Percentiles rank a stretch among this genome's conserved stretches.
phyloP scores from a whole-genome alignment of 768 basidiomycete species.

The Mrakia frigida region DNA sequence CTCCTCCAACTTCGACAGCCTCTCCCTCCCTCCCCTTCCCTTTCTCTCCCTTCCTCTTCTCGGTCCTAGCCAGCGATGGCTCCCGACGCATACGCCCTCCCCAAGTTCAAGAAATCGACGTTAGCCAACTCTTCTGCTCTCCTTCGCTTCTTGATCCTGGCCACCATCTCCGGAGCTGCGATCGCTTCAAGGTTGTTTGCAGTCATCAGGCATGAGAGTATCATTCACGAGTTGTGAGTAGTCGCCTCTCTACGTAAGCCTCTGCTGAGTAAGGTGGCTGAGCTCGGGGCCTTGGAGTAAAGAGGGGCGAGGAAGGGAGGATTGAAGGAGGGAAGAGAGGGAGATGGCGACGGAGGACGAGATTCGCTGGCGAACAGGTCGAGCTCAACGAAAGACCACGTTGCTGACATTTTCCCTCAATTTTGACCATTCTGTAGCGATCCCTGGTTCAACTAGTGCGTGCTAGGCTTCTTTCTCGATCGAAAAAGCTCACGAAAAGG shows the following conservation, averaged over 20 bases:
- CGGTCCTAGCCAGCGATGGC: slow-evolving; percentile 14
- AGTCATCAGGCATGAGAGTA: slow-evolving; percentile 96
- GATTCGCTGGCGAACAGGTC: slow-evolving; percentile 7
- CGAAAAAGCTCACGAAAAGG: background rate
- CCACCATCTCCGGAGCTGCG: slow-evolving; percentile 86
- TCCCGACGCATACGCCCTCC: slow-evolving; percentile 40
- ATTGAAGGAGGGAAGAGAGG: background rate
- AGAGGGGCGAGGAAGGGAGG: background rate
- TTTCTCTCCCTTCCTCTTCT: background rate
- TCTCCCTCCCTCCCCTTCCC: background rate
- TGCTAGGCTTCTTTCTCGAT: slow-evolving; percentile 33
- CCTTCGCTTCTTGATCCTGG: slow-evolving; percentile 81
- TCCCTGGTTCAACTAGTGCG: slow-evolving; percentile 99
- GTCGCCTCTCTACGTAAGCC: background rate
- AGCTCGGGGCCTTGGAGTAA: too few species aligned
- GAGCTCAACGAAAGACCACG: slow-evolving; percentile 17
- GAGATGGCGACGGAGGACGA: background rate
- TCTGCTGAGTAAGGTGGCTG: too few species aligned
- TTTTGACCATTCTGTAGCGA: slow-evolving; percentile 53
- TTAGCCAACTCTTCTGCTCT: slow-evolving; percentile 84
- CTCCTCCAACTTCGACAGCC: background rate
- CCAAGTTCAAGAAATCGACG: slow-evolving; percentile 48
- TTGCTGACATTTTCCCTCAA: background rate
- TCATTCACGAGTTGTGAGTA: slow-evolving; percentile 97
- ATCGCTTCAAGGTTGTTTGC: slow-evolving; percentile 95